Evolutionary conservation across 1,284 basidiomycete genomes (phyloP).

Genomic region (Tremellales sp.): DNA sequence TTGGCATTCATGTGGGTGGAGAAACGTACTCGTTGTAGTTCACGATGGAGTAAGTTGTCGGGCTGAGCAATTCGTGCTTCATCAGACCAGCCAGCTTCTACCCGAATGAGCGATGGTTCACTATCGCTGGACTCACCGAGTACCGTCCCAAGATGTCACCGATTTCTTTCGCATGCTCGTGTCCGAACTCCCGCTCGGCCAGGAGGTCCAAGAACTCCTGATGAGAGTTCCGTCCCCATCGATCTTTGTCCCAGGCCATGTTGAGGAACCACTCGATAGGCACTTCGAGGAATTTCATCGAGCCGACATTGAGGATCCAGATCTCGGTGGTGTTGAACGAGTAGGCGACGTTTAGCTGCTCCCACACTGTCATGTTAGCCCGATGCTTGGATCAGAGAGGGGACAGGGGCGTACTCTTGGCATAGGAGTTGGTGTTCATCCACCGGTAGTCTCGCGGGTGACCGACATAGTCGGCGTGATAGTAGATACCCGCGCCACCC

Average conservation of each 20-base stretch:
- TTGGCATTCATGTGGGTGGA: neutral
- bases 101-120: neutral
- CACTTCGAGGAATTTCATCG: constrained; percentile 27
- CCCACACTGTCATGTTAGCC: constrained; percentile 17
- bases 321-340: constrained; percentile 29
- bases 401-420: constrained; percentile 18
- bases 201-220: constrained; percentile 17
- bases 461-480: constrained; percentile 54
- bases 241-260: constrained; percentile 25
- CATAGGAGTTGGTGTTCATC: constrained; percentile 30
- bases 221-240: constrained; percentile 19
- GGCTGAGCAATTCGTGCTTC: constrained; percentile 61
- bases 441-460: constrained; percentile 48
- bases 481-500: constrained; percentile 63
- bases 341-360: constrained; percentile 33
- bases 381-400: neutral
- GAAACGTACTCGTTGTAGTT: constrained; percentile 63
- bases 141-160: constrained; percentile 26
- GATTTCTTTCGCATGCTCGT: constrained; percentile 17
- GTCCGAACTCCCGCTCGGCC: constrained; percentile 27
- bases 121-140: constrained; percentile 9
- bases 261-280: constrained; percentile 25
- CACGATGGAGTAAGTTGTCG: constrained; percentile 61
- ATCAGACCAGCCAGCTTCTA: constrained; percentile 30
- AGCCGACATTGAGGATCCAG: constrained; percentile 30